Conservation (phyloP, 768 basidiomycete species). For the Panaeolus papilionaceus region DNA sequence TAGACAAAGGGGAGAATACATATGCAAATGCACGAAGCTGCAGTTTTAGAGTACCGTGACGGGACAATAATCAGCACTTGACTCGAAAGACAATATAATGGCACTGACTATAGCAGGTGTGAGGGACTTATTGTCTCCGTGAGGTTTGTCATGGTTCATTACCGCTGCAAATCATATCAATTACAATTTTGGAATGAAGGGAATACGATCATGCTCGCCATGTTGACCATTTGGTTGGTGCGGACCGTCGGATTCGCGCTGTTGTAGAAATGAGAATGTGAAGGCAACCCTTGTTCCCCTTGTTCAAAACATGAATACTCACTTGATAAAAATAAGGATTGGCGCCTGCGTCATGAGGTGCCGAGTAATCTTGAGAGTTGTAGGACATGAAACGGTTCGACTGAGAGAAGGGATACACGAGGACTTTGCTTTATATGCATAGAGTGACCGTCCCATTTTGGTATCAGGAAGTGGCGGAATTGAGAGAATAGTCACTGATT, state of each 20-base stretch:
- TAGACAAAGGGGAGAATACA: not conserved
- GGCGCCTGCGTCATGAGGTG: conserved; percentile 12
- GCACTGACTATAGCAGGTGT: not conserved
- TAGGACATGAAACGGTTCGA: not conserved
- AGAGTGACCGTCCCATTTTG: not conserved
- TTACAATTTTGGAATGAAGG: too few relatives aligned
- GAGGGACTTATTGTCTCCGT: not conserved
- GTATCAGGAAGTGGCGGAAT: conserved; percentile 2
- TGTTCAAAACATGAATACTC: not conserved
- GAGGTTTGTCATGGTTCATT: not conserved
- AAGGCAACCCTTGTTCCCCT: not conserved
- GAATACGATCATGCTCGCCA: not conserved
- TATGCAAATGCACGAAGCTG: conserved; percentile 9
- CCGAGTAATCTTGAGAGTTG: conserved; percentile 7
- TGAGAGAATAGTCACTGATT: not conserved
- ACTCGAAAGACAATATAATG: not conserved
- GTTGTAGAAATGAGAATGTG: not conserved
- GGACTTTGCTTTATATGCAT: conserved; percentile 6
- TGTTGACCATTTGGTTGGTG: not conserved
- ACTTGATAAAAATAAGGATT: conserved; percentile 3
- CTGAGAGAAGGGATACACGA: not conserved
- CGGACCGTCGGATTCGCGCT: not conserved
- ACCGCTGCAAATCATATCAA: not conserved
- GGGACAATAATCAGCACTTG: not conserved
- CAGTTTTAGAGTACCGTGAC: not conserved